Percentiles rank a stretch among this genome's conserved stretches.
These are phyloP conservation scores for Massariosphaeria phaeospora DNA, from an alignment of 495 filamentous ascomycete species.

Conservation along the genomic window DNA sequence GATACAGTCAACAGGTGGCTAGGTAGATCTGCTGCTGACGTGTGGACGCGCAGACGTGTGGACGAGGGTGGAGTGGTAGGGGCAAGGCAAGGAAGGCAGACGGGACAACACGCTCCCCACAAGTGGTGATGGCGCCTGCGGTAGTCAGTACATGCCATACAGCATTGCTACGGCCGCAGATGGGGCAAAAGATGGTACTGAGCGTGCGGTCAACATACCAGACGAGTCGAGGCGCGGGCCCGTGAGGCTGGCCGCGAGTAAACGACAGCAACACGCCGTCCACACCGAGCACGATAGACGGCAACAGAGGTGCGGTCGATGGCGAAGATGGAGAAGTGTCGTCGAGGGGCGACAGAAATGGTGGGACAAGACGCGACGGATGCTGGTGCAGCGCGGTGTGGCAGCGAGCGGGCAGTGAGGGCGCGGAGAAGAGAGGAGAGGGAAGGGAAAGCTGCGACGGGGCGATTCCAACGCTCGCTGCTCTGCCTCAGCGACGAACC, in stretches of 20 bases:
- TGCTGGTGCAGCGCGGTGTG: neutral
- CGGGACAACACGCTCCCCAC: too few relatives aligned
- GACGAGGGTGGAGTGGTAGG: neutral
- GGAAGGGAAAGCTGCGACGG: too few relatives aligned
- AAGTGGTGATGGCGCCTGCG: neutral
- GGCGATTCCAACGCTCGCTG: too few relatives aligned
- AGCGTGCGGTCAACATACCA: neutral
- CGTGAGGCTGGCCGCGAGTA: neutral
- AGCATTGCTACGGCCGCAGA: neutral
- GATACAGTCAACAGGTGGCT: too few relatives aligned
- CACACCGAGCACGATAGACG: neutral
- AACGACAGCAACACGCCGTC: neutral
- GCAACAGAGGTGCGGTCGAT: neutral
- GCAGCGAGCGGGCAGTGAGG: neutral
- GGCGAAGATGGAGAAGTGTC: slow-evolving; percentile 4
- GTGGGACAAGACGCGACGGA: neutral
- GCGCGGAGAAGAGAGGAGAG: neutral
- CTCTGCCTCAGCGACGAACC: too few relatives aligned
- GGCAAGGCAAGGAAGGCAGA: neutral
- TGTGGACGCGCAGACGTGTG: neutral
- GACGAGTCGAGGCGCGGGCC: neutral
- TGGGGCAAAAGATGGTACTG: too few relatives aligned
- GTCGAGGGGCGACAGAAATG: neutral
- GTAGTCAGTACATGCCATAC: neutral
- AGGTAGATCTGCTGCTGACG: too few relatives aligned